Percentiles rank a stretch among this genome's conserved stretches.
phyloP scores from a whole-genome alignment of 805 yeast species.

The Starmerella vitae region DNA sequence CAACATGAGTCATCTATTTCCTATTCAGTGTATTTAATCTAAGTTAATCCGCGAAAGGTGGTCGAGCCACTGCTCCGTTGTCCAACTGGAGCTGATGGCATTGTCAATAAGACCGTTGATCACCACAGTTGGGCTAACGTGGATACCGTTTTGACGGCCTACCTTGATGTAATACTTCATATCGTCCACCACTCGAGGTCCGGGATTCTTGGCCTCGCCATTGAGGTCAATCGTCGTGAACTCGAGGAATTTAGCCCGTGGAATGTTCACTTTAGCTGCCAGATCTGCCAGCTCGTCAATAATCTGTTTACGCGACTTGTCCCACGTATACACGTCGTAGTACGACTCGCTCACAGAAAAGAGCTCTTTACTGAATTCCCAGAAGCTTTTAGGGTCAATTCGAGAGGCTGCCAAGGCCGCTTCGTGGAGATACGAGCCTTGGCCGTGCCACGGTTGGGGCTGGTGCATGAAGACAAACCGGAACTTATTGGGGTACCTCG shows the following conservation, averaged over 20 bases:
- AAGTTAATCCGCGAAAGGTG: too few relatives aligned
- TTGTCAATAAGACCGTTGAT: conserved; percentile 53
- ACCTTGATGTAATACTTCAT: conserved; percentile 60
- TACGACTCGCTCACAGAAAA: conserved; percentile 43
- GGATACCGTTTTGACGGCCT: conserved; percentile 64
- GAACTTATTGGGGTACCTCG: conserved; percentile 37
- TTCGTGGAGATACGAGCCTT: conserved; percentile 54
- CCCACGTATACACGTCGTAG: conserved; percentile 48
- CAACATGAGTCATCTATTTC: background rate
- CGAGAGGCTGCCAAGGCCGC: conserved; percentile 55
- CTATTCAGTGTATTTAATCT: too few relatives aligned
- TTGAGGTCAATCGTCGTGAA: conserved; percentile 26
- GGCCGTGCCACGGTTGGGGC: conserved; percentile 87
- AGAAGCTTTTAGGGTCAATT: conserved; percentile 39
- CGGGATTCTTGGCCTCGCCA: conserved; percentile 36
- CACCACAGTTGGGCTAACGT: conserved; percentile 70
- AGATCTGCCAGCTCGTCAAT: conserved; percentile 41
- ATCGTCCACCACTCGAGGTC: conserved; percentile 47
- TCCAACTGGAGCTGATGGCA: conserved; percentile 49
- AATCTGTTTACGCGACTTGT: conserved; percentile 42
- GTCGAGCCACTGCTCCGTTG: conserved; percentile 33
- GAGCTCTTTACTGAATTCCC: conserved; percentile 43
- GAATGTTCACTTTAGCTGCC: conserved; percentile 34
- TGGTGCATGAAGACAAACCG: conserved; percentile 56
- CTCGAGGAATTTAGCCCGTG: conserved; percentile 28